These are phyloP conservation scores for Aspergillus novoparasiticus DNA, from an alignment of 2,329 filamentous ascomycete genomes.

Conservation along the genomic window DNA sequence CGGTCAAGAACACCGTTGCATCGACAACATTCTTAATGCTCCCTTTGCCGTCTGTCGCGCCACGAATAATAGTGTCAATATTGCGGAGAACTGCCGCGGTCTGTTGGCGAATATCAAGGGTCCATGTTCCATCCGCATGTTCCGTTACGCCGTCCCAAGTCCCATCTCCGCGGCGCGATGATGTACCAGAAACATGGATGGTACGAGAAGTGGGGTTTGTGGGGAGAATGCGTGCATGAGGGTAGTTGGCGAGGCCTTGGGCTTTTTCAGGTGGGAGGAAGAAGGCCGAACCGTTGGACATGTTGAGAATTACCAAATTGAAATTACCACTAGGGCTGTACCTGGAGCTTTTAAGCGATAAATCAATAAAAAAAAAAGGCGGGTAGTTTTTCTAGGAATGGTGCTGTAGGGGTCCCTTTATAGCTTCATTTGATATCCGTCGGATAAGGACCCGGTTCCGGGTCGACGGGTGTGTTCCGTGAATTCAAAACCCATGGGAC, in stretches of 20 bases:
- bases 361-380: neutral
- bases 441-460: constrained; percentile 1
- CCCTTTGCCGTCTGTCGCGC: constrained; percentile 39
- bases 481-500: neutral
- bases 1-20: constrained; percentile 44
- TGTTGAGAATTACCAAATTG: neutral
- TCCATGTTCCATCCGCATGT: constrained; percentile 37
- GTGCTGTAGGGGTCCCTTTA: neutral
- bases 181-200: constrained; percentile 46
- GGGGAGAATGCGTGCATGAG: constrained; percentile 41
- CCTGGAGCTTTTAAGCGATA: neutral
- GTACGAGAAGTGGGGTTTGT: constrained; percentile 32
- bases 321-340: neutral
- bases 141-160: constrained; percentile 41
- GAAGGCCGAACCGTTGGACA: constrained; percentile 36
- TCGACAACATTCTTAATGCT: constrained; percentile 44
- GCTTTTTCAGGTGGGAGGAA: constrained; percentile 34
- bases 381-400: neutral
- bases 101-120: constrained; percentile 41
- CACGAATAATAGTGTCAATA: constrained; percentile 43
- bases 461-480: constrained; percentile 3
- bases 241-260: constrained; percentile 36
- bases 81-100: constrained; percentile 44
- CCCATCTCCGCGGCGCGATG: constrained; percentile 40
- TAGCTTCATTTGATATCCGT: neutral